Percentiles rank a stretch among this genome's conserved stretches.
These are phyloP conservation scores for Cryptosporidium xiaoi DNA, from an alignment of 169 alveolate species.

Conservation along the genomic window DNA sequence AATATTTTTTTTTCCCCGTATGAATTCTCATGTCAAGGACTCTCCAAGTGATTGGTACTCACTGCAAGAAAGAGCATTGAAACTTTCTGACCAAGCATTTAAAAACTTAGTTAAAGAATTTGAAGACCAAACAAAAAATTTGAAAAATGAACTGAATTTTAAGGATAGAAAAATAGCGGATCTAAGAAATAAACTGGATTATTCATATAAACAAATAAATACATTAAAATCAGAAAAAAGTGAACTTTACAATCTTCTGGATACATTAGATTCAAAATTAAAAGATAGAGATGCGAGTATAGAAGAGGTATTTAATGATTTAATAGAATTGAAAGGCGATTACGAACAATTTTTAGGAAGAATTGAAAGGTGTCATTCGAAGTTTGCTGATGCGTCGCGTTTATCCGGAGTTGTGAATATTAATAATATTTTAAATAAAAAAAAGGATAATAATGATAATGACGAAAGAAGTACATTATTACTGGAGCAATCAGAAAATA, in stretches of 20 bases:
- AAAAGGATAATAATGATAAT: no score
- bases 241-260: slow-evolving; percentile 14
- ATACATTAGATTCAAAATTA: slow-evolving; percentile 9
- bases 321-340: slow-evolving; percentile 31
- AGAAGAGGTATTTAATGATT: slow-evolving; percentile 3
- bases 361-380: slow-evolving; percentile 15
- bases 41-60: slow-evolving; percentile 50
- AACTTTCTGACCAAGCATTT: slow-evolving; percentile 55
- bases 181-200: slow-evolving; percentile 26
- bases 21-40: no score
- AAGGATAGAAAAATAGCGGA: slow-evolving; percentile 38
- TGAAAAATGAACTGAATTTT: slow-evolving; percentile 19
- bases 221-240: slow-evolving; percentile 28
- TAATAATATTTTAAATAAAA: not conserved
- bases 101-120: slow-evolving; percentile 19
- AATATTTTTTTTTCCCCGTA: not conserved
- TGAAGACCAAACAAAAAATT: slow-evolving; percentile 24
- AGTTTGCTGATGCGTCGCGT: not conserved
- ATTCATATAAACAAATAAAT: slow-evolving; percentile 17
- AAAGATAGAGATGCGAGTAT: slow-evolving; percentile 14
- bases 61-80: slow-evolving; percentile 55
- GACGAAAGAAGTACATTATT: slow-evolving; percentile 11
- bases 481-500: slow-evolving; percentile 35
- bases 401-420: not conserved
- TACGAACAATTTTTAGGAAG: slow-evolving; percentile 1